Base-by-base conservation (phyloP, 169 alveolate genomes). In the Cryptosporidium andersoni region DNA sequence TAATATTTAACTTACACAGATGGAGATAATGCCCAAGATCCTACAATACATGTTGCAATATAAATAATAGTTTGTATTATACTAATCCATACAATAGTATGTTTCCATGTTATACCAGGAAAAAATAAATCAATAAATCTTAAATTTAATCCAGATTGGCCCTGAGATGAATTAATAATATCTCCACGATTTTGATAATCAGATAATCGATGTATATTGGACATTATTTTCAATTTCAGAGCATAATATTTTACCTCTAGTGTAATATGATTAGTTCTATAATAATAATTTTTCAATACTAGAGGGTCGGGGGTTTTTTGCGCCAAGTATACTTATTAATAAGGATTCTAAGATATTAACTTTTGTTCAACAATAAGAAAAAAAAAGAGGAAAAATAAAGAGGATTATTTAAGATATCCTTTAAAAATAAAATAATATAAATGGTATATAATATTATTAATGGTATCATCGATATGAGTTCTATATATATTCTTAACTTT, bases 11-110 rank as follows among this genome's bases (percentile, higher is more conserved):
- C 85, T 74, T 74, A 74, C 85, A 74, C 67, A n/a, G 39, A 74
- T 58, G 85, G 85, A 48, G 85, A 74, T 42, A 74, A 25, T 55
- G 85, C 85, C 34, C 45, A 74, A 6, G 85, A 74, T 16, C 85
- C 85, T 11, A 14, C 66, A 14, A 74, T 74, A 48, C 85, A 74
- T 39, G 74, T 43, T 43, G 85, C 85, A 43, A 47, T 34, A 42
- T 56, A 74, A 16, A 74, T 63, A 16, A 74, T 74, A 42, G 60
- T 48, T 39, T 74, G 85, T 12, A 74, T 53, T 3, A 74, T 66
- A 45, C 85, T 74, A 45, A 74, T 74, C 85, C 85, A 74, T 40
- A 74, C 48, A 36, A 74, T 74, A 36, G 74, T 74, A 16, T 74
- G 85, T 43, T 74, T 74, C 66, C 66, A 62, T 1, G 85, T 74